These are phyloP conservation scores for Trypethelium eluteriae DNA, from an alignment of 495 filamentous ascomycete genomes.

Conservation along the genomic window DNA sequence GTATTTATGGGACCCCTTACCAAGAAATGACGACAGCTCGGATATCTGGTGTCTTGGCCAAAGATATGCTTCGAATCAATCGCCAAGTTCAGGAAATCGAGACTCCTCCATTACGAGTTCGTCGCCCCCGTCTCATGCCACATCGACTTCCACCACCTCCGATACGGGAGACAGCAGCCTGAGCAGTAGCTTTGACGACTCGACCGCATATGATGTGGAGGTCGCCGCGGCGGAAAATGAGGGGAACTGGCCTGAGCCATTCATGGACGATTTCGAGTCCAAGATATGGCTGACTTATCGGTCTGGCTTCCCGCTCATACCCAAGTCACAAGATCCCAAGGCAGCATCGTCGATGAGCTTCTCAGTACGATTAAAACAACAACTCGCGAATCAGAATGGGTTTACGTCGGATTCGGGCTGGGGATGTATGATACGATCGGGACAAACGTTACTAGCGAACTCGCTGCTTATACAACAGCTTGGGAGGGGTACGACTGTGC, in stretches of 20 bases:
- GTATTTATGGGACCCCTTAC: slow-evolving; percentile 92
- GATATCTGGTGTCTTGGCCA: slow-evolving; percentile 86
- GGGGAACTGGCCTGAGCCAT: slow-evolving; percentile 74
- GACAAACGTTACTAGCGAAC: slow-evolving; percentile 88
- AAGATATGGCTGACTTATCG: slow-evolving; percentile 96
- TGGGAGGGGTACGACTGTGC: slow-evolving; percentile 59
- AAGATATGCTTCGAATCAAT: slow-evolving; percentile 50
- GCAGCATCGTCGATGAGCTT: slow-evolving; percentile 72
- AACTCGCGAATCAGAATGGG: slow-evolving; percentile 68
- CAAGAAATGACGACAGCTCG: slow-evolving; percentile 68
- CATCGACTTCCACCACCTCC: neutral
- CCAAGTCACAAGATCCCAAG: slow-evolving; percentile 63
- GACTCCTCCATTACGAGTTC: neutral
- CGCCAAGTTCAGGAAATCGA: slow-evolving; percentile 14
- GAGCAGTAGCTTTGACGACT: slow-evolving; percentile 15
- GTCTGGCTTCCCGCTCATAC: slow-evolving; percentile 75
- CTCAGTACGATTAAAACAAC: slow-evolving; percentile 71
- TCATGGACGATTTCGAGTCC: slow-evolving; percentile 88
- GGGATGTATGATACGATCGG: slow-evolving; percentile 98
- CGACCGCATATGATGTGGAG: slow-evolving; percentile 38
- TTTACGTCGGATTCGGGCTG: slow-evolving; percentile 94
- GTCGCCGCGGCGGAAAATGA: slow-evolving; percentile 34
- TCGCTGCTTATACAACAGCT: slow-evolving; percentile 61
- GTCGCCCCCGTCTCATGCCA: neutral
- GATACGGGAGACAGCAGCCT: slow-evolving; percentile 2